Base-by-base conservation (phyloP, 345 rosid genomes). In the Brassica carinata region DNA sequence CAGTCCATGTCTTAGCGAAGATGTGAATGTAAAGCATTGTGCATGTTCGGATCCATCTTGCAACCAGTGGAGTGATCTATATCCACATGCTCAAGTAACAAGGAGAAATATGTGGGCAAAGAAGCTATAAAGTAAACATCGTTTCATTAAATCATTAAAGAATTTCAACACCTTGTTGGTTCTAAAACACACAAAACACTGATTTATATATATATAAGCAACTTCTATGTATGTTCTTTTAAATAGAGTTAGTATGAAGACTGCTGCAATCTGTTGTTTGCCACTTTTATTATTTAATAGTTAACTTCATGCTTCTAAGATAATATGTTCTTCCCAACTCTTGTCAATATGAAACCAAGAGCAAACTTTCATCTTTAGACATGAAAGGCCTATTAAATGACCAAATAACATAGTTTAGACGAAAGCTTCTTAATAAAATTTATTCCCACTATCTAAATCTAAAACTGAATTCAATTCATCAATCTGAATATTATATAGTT, bases 1-100 rank as follows among this genome's bases (percentile, higher is more conserved):
- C 81, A 81, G 71, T 87, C 85, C 0, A 81, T 84, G 91, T 81
- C 85, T 48, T 83, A 75, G 74, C 66, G 90, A 85, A 72, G 90
- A 91, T 61, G 79, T 82, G 7, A 84, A 91, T 64, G 73, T 79
- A 14, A 85, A 84, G 79, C 85, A 87, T 83, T 64, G 77, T 76
- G 86, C 88, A 11, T 90, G 85, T 82, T 85, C 89, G 1, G 84
- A 48, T 48, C 55, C 55, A 48, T 48, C 55, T 13, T 11, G 55
- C 55, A 48, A 48, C 17, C 15, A 48, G 17, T 48, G 55, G 55
- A 48, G 15, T 13, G 55, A 89, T 80, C 86, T 92, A 61, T 85
- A 86, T 33, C 94, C 91, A 34, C 90, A 91, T 1, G 10, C 78
- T 27, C 86, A 87, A 27, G 81, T 67, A 64, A 71, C 77, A 45